Base-by-base conservation (phyloP, 495 filamentous ascomycete genomes). In the Hypoxylon perforatum region DNA sequence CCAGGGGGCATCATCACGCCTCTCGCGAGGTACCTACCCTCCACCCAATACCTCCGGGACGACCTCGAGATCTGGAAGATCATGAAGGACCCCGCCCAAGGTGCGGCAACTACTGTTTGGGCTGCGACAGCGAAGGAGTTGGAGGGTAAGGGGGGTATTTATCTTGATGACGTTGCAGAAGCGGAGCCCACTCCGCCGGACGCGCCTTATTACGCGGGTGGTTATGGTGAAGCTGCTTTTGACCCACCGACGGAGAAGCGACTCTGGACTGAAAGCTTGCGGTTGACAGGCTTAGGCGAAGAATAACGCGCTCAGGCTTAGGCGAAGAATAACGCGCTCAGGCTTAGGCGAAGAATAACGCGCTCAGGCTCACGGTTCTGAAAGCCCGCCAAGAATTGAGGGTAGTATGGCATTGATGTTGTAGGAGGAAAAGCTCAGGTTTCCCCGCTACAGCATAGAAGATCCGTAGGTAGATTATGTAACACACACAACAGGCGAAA, bases 41-140 rank as follows among this genome's bases (percentile, higher is more conserved):
- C 8, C 15, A 46, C 44, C n/a, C 14, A 71, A 12, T 52, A 57
- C n/a, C 7, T 72, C 50, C 41, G 35, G 53, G 51, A 49, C 3
- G 63, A 76, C 44, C 25, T 45, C 18, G 49, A 19, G 1, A 60
- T 78, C 11, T 21, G 57, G 12, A 73, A 62, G 11, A 23, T 56
- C 2, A 25, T 79, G 59, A 82, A 82, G 70, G 78, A 66, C 18
- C 35, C 73, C 4, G 80, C 79, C 21, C 84, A 87, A 58, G 84
- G 81, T 0, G 83, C 82, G 14, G 78, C 84, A 3, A 86, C 84
- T 11, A 82, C 76, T 12, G 75, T 86, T 2, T 80, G 73, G 69
- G 83, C 78, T 33, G 80, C 82, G 38, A 51, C 83, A 7, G 73
- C 73, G 1, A 79, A 69, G 61, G 80, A 81, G 25, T 70, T 58